Conservation (phyloP, 1,284 basidiomycete genomes). For the Apiotrichum gracile region DNA sequence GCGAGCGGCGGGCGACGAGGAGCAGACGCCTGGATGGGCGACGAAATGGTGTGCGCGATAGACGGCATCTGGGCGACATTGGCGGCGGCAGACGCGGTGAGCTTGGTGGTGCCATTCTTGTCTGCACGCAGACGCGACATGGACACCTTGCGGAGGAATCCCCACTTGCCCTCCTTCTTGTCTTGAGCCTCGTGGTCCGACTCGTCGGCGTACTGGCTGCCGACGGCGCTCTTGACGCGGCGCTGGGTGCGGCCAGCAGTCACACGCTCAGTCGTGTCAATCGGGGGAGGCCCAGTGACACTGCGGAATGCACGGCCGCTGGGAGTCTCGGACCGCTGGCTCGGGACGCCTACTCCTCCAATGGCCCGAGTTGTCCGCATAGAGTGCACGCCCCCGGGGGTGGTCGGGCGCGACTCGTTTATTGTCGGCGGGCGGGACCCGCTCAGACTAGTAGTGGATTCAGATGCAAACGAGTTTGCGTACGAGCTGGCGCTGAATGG, state of each 20-base stretch:
- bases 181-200: slow-evolving; percentile 8
- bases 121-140: slow-evolving; percentile 55
- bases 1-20: slow-evolving; percentile 8
- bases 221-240: slow-evolving; percentile 12
- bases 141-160: slow-evolving; percentile 93
- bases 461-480: neutral
- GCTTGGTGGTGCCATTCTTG: slow-evolving; percentile 16
- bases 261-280: too few relatives aligned
- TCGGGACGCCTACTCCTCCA: neutral
- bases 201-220: slow-evolving; percentile 4
- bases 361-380: neutral
- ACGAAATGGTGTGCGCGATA: slow-evolving; percentile 31
- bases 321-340: slow-evolving; percentile 1
- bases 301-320: neutral
- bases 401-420: neutral
- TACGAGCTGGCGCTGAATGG: neutral
- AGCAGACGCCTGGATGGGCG: slow-evolving; percentile 13
- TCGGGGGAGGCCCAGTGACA: slow-evolving; percentile 5
- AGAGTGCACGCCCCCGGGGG: slow-evolving; percentile 3
- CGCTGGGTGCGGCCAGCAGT: slow-evolving; percentile 1
- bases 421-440: too few relatives aligned
- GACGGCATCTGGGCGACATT: slow-evolving; percentile 32
- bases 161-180: slow-evolving; percentile 56
- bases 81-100: slow-evolving; percentile 31
- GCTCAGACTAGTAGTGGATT: neutral